Base-by-base conservation (phyloP, 768 basidiomycete species). In the Calocybe gangraenosa region DNA sequence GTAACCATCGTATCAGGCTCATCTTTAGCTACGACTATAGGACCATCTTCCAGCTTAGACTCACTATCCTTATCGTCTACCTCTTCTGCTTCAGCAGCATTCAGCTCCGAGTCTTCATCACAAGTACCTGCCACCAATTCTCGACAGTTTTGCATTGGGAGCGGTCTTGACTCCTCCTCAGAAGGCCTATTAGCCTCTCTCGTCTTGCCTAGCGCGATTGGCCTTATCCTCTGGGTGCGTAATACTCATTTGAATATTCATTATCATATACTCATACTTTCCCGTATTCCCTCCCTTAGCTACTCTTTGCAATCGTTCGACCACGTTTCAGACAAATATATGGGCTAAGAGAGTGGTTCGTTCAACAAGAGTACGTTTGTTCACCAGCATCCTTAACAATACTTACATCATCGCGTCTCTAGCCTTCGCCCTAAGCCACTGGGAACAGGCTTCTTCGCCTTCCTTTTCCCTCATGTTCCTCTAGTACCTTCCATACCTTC, bases 261-360 rank as follows among this genome's bases (percentile, higher is more conserved):
- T 28, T 47, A 25, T 36, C 28, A 22, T 30, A 46, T 35, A 40
- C 50, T 53, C 35, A 50, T 52, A 35, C 49, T 32, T 52, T 34
- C 44, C 23, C 22, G 35, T n/a, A n/a, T n/a, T n/a, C 37, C 33
- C 23, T 38, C 40, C 41, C 35, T 4, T 50, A 88, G 87, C 59
- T 82, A 37, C 50, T 79, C 35, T 90, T 90, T 61, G 86, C 82
- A 19, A 62, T 82, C 37, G 50, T 87, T 17, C 73, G 87, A 32
- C 85, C 87, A 11, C 79, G 74, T 43, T 82, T 79, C 55, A 76
- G 85, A 44, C 82, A 87, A 66, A 58, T 90, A 11, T 90, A 88
- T 53, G 82, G 68, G 15, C 59, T 83, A 38, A 68, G 87, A 56
- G 84, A 87, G 58, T 90, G 87, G 87, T 90, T 90, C 60, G 74